phyloP scores from a whole-genome alignment of 164 flowering plant genomes.

The Piper longum region DNA sequence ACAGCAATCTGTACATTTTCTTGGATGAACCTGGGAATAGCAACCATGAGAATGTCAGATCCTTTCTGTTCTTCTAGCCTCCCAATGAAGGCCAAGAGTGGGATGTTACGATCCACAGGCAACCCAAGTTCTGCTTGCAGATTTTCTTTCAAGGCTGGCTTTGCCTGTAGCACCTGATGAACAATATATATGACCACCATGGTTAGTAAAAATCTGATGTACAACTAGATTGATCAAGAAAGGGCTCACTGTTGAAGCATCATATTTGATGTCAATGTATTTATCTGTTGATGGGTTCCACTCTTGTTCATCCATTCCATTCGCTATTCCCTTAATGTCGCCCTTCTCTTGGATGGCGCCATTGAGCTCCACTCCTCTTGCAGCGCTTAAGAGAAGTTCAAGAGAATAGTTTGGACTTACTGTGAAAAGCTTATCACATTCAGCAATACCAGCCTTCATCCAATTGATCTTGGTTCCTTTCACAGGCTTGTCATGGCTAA shows the following conservation, averaged over 20 bases:
- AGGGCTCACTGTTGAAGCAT: constrained; percentile 58
- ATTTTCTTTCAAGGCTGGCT: constrained; percentile 67
- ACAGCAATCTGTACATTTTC: constrained; percentile 60
- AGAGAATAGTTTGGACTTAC: constrained; percentile 89
- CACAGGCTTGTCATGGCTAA: constrained; percentile 67
- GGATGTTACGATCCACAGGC: constrained; percentile 59
- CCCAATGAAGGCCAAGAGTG: constrained; percentile 86
- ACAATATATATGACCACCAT: neutral
- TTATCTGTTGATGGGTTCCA: constrained; percentile 84
- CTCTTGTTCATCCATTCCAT: constrained; percentile 95
- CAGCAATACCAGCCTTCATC: constrained; percentile 92
- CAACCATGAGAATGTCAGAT: constrained; percentile 73
- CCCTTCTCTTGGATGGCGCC: constrained; percentile 28
- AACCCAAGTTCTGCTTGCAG: constrained; percentile 88
- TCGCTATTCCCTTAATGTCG: constrained; percentile 46
- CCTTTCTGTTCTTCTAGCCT: constrained; percentile 97
- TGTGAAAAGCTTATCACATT: constrained; percentile 53
- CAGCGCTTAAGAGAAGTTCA: constrained; percentile 57
- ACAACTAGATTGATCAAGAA: neutral
- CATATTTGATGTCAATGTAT: constrained; percentile 41
- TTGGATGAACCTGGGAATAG: constrained; percentile 46
- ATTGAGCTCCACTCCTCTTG: constrained; percentile 73
- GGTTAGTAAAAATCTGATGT: neutral
- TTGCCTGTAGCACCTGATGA: constrained; percentile 61
- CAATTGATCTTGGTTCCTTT: constrained; percentile 94